Evolutionary conservation across 257 asterid species (phyloP), one percentile per base, ranked within the genome.

Genomic region (Solanum bukasovii): DNA sequence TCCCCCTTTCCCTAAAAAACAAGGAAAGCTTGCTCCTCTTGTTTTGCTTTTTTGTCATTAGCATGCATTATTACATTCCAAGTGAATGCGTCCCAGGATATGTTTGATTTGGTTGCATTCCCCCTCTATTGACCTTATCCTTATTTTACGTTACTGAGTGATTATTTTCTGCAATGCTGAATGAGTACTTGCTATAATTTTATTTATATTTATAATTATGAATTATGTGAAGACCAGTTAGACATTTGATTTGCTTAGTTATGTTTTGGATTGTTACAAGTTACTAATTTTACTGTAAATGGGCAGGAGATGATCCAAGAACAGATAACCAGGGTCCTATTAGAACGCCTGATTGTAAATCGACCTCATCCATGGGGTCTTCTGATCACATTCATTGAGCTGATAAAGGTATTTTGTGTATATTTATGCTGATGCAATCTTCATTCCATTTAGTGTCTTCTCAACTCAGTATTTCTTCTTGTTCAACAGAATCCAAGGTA

Each of bases 301-400:
- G 34, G 73, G 94, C 98, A 96, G 99, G 99, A 97, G 91, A 89
- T 90, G 91, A 92, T 97, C 89, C 99, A 97, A 91, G 99, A 97
- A 89, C 99, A 96, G 89, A 97, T 97, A 87, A 96, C 99, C 21
- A 91, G 99, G 74, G 99, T 96, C 38, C 91, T 96, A 46, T 86
- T 96, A 89, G 99, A 97, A 89, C 96, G 99, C 52, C 90, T 95
- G 85, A 95, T 95, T 31, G 99, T 94, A 34, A 94, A 95, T 81
- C 93, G 98, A 88, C 99, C 99, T 87, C 98, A 94, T 91, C 99
- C 99, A 6, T 97, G 99, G 99, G 99, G 99, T n/a, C 95, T 97
- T 84, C 90, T 95, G 87, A 92, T 95, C 65, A 96, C 99, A 0
- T 95, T 96, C 87, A 94, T 94, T 46, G 98, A 96, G 91, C 98